Percentiles rank a stretch among this genome's conserved stretches.
Evolutionary conservation across 2,329 filamentous ascomycete species (phyloP).

Genomic region (Exophiala aquamarina): DNA sequence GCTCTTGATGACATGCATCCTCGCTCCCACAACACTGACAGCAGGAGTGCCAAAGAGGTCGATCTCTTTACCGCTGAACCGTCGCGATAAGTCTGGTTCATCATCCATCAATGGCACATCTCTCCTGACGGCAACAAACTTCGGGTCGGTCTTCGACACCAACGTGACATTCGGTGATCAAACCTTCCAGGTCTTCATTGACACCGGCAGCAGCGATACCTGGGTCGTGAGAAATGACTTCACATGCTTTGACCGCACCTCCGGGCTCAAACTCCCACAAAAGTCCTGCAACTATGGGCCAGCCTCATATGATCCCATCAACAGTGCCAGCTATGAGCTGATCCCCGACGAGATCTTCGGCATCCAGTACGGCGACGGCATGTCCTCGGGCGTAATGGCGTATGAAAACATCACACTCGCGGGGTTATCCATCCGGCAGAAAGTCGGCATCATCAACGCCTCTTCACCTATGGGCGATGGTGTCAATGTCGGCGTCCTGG

Average conservation of each 20-base stretch:
- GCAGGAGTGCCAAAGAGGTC: too few species aligned
- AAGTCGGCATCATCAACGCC: slow-evolving; percentile 48
- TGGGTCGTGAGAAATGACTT: slow-evolving; percentile 42
- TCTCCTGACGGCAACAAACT: not conserved
- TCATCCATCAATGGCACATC: too few species aligned
- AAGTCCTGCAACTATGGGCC: slow-evolving; percentile 24
- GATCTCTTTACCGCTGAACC: too few species aligned
- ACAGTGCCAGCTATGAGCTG: slow-evolving; percentile 15
- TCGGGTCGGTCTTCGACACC: slow-evolving; percentile 14
- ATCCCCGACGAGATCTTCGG: slow-evolving; percentile 28
- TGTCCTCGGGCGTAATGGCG: slow-evolving; percentile 26
- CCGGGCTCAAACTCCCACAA: slow-evolving; percentile 9
- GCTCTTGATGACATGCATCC: too few species aligned
- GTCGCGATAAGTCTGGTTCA: too few species aligned
- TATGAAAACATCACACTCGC: slow-evolving; percentile 29
- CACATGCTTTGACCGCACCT: slow-evolving; percentile 34
- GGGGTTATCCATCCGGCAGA: slow-evolving; percentile 34
- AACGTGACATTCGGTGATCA: slow-evolving; percentile 32
- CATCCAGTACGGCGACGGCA: slow-evolving; percentile 30
- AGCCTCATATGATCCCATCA: slow-evolving; percentile 18
- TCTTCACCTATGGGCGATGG: slow-evolving; percentile 47
- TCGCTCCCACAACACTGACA: too few species aligned
- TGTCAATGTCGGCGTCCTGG: slow-evolving; percentile 50
- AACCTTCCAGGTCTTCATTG: slow-evolving; percentile 41
- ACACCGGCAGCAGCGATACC: slow-evolving; percentile 51